These are phyloP conservation scores for Talaromyces liani DNA, from an alignment of 495 filamentous ascomycete species.

Conservation along the genomic window DNA sequence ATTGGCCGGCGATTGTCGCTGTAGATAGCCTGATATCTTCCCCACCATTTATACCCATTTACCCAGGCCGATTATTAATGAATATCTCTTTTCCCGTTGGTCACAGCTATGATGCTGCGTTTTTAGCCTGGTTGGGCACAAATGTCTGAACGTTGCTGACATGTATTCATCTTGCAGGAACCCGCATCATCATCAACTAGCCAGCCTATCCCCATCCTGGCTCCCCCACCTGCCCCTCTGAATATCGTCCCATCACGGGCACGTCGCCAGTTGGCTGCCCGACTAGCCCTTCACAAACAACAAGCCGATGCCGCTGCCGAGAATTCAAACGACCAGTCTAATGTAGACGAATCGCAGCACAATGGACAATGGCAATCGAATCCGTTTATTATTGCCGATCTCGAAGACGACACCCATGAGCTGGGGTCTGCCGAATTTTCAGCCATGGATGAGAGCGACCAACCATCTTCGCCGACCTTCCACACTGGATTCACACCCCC, in stretches of 20 bases:
- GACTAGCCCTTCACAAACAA: slow-evolving; percentile 72
- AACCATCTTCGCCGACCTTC: slow-evolving; percentile 30
- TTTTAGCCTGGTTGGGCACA: neutral
- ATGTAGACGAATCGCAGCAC: slow-evolving; percentile 16
- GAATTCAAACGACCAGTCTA: slow-evolving; percentile 11
- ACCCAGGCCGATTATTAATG: slow-evolving; percentile 1
- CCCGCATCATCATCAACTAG: slow-evolving; percentile 22
- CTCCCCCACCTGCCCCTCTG: slow-evolving; percentile 40
- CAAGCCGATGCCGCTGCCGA: slow-evolving; percentile 37
- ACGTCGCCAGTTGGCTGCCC: slow-evolving; percentile 72
- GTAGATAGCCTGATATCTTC: neutral
- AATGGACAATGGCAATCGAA: slow-evolving; percentile 30
- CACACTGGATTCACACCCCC: slow-evolving; percentile 37
- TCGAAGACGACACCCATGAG: slow-evolving; percentile 26
- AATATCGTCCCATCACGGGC: slow-evolving; percentile 83
- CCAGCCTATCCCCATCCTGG: slow-evolving; percentile 39
- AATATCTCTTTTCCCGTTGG: neutral
- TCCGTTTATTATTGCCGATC: slow-evolving; percentile 36
- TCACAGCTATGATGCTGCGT: neutral
- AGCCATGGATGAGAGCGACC: slow-evolving; percentile 18
- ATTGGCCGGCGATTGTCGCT: neutral
- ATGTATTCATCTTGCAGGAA: slow-evolving; percentile 7
- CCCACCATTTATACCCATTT: neutral
- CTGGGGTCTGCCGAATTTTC: slow-evolving; percentile 16
- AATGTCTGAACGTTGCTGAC: slow-evolving; percentile 5